Conservation (phyloP, 129 eudicot genomes). For the sunflower (Helianthus annuus) region DNA sequence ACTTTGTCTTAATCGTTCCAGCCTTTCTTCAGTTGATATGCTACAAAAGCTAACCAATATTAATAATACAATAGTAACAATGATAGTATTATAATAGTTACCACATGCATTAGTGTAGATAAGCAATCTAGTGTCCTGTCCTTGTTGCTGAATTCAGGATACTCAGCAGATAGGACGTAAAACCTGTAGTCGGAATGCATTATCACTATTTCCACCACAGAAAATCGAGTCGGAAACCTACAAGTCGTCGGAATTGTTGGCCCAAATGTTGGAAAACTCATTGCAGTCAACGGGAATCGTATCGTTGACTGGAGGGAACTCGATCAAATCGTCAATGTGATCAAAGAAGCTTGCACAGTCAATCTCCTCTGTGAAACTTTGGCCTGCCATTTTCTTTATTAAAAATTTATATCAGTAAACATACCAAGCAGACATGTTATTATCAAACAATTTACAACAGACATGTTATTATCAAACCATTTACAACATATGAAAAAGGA, state of each 20-base stretch:
- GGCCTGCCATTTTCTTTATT: constrained; percentile 38
- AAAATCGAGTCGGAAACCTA: constrained; percentile 51
- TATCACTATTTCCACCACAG: constrained; percentile 30
- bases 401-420: background rate
- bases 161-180: constrained; percentile 69
- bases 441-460: too few species aligned
- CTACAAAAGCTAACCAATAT: too few species aligned
- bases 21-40: too few species aligned
- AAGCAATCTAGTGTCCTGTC: constrained; percentile 49
- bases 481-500: too few species aligned
- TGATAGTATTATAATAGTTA: too few species aligned
- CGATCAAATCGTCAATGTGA: constrained; percentile 77
- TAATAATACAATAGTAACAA: too few species aligned
- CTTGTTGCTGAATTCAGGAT: constrained; percentile 87
- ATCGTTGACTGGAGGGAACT: constrained; percentile 65
- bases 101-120: too few species aligned
- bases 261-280: constrained; percentile 60
- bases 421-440: background rate
- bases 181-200: constrained; percentile 29
- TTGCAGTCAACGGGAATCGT: constrained; percentile 39
- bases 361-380: constrained; percentile 62
- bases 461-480: too few species aligned
- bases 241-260: constrained; percentile 42
- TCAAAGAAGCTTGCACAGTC: constrained; percentile 81
- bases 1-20: too few species aligned